phyloP scores from a whole-genome alignment of 1,139 yeast species.

The Nakaseomyces delphensis region DNA sequence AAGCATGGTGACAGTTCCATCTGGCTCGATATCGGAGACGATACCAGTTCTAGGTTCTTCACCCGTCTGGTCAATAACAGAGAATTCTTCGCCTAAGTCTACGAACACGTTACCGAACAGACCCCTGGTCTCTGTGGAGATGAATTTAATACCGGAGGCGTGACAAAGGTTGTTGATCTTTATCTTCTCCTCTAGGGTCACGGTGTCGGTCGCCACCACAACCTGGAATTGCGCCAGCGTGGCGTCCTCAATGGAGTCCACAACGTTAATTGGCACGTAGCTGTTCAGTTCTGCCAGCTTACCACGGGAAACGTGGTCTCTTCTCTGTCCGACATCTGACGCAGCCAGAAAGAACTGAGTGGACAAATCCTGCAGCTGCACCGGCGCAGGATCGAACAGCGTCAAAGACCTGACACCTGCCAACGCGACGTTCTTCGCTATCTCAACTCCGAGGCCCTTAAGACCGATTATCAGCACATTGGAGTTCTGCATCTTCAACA shows the following conservation, averaged over 20 bases:
- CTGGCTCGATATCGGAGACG: slow-evolving; percentile 76
- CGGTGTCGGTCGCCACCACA: slow-evolving; percentile 69
- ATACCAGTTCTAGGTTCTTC: slow-evolving; percentile 87
- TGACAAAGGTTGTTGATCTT: slow-evolving; percentile 72
- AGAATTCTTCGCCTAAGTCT: slow-evolving; percentile 77
- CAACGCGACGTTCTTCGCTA: slow-evolving; percentile 89
- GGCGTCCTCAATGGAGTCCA: slow-evolving; percentile 44
- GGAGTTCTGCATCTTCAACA: slow-evolving; percentile 92
- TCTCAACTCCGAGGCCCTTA: slow-evolving; percentile 88
- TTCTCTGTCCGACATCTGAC: slow-evolving; percentile 61
- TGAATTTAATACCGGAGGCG: slow-evolving; percentile 62
- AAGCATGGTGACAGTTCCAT: slow-evolving; percentile 86
- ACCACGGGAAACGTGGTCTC: slow-evolving; percentile 62
- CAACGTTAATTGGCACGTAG: slow-evolving; percentile 79
- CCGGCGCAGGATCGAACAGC: slow-evolving; percentile 73
- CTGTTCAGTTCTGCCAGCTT: slow-evolving; percentile 74
- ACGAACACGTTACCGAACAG: slow-evolving; percentile 83
- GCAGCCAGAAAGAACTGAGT: slow-evolving; percentile 77
- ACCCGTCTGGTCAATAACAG: slow-evolving; percentile 78
- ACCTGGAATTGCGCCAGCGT: slow-evolving; percentile 59
- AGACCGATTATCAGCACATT: slow-evolving; percentile 82
- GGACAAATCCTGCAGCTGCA: slow-evolving; percentile 63
- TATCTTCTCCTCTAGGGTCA: slow-evolving; percentile 65
- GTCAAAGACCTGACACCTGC: slow-evolving; percentile 95
- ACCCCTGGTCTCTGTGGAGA: slow-evolving; percentile 76